Conservation (phyloP, 2,329 filamentous ascomycete species). For the Fulvia fulva region DNA sequence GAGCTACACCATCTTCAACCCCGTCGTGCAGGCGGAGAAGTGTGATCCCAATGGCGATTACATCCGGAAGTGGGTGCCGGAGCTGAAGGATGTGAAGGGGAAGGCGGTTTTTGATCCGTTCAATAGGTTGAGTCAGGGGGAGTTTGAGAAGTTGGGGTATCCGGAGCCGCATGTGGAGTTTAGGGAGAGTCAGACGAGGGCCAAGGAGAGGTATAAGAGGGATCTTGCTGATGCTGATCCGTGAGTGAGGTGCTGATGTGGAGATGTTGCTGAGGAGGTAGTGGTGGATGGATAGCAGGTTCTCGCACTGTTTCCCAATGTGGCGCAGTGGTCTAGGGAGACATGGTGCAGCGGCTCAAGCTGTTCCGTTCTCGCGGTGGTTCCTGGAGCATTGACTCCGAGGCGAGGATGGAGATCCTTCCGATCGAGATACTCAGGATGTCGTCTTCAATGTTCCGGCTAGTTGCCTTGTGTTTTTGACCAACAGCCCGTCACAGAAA, state of each 20-base stretch:
- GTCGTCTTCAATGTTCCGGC: no score
- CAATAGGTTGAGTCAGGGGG: slow-evolving; percentile 41
- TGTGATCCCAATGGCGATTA: slow-evolving; percentile 77
- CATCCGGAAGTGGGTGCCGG: slow-evolving; percentile 77
- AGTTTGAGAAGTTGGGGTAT: slow-evolving; percentile 48
- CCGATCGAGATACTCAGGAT: no score
- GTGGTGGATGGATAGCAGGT: no score
- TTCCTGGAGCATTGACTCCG: no score
- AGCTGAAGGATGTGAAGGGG: slow-evolving; percentile 54
- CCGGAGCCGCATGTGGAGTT: slow-evolving; percentile 45
- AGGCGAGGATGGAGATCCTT: no score
- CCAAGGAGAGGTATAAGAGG: slow-evolving; percentile 42
- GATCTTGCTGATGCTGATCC: slow-evolving; percentile 42
- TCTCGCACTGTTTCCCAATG: no score
- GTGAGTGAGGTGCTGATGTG: slow-evolving; percentile 10
- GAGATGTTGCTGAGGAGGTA: neutral
- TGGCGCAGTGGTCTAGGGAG: no score
- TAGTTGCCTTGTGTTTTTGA: no score
- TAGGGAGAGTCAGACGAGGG: slow-evolving; percentile 41
- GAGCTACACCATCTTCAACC: slow-evolving; percentile 52
- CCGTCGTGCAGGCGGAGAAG: slow-evolving; percentile 76
- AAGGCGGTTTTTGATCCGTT: slow-evolving; percentile 50
- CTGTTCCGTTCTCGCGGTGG: no score
- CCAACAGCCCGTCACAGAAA: no score
- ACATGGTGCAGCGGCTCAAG: no score